Evolutionary conservation across 345 rosid species (phyloP).

Genomic region (Mallotus nudiflorus): DNA sequence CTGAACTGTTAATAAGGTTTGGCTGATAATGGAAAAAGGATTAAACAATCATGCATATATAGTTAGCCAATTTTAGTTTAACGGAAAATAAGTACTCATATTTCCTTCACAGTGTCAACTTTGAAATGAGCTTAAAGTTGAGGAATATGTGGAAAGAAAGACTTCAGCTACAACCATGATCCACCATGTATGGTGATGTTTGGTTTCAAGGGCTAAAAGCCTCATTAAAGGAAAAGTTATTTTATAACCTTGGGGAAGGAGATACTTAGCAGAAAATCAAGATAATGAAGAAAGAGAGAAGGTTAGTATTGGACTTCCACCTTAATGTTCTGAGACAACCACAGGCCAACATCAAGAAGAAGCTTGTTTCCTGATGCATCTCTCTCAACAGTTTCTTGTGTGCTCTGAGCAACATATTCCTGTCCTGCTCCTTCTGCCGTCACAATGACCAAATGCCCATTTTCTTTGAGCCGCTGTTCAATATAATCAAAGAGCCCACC

Average conservation of each 20-base stretch:
- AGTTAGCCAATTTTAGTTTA: no score
- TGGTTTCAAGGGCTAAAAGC: background rate
- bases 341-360: constrained; percentile 86
- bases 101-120: background rate
- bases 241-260: background rate
- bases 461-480: constrained; percentile 73
- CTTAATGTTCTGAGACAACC: constrained; percentile 89
- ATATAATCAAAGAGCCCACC: constrained; percentile 88
- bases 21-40: no score
- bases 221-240: background rate
- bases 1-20: no score
- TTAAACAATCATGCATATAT: no score
- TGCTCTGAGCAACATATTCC: constrained; percentile 67
- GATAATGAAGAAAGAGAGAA: constrained; percentile 4
- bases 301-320: constrained; percentile 30
- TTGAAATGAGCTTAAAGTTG: background rate
- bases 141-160: background rate
- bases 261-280: constrained; percentile 10
- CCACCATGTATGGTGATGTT: background rate
- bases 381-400: constrained; percentile 47
- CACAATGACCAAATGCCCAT: constrained; percentile 81
- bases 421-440: constrained; percentile 98
- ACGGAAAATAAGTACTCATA: background rate
- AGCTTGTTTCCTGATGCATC: constrained; percentile 91
- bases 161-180: background rate